These are phyloP conservation scores for Psilocybe cubensis DNA, from an alignment of 768 basidiomycete species.

Conservation along the genomic window DNA sequence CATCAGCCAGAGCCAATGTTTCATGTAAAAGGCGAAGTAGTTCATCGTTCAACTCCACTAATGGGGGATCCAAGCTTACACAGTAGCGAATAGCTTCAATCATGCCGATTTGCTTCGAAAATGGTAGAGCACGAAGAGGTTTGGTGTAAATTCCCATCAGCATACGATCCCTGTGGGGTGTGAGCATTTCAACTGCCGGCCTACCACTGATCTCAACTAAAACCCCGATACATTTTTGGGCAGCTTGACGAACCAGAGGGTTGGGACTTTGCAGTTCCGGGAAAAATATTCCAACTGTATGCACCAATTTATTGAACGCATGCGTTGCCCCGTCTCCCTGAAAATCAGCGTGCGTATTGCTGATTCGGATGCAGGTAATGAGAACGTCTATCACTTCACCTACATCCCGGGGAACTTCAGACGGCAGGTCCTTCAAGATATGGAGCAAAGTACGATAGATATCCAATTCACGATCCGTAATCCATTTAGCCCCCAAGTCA, in stretches of 20 bases:
- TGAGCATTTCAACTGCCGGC: slow-evolving; percentile 77
- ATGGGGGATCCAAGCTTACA: slow-evolving; percentile 84
- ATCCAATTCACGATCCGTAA: slow-evolving; percentile 86
- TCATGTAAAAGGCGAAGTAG: slow-evolving; percentile 90
- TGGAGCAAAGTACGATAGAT: slow-evolving; percentile 89
- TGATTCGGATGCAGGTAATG: slow-evolving; percentile 62
- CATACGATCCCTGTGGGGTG: slow-evolving; percentile 86
- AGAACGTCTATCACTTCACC: slow-evolving; percentile 82
- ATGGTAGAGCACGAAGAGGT: slow-evolving; percentile 92
- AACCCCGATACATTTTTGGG: slow-evolving; percentile 79
- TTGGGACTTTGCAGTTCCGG: slow-evolving; percentile 90
- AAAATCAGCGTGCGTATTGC: slow-evolving; percentile 53
- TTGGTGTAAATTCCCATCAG: slow-evolving; percentile 93
- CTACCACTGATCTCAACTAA: slow-evolving; percentile 75
- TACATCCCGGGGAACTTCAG: slow-evolving; percentile 83
- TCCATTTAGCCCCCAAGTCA: slow-evolving; percentile 76
- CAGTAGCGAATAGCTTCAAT: slow-evolving; percentile 97
- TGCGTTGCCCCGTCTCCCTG: slow-evolving; percentile 43
- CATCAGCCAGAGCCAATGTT: slow-evolving; percentile 93
- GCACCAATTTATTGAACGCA: slow-evolving; percentile 60
- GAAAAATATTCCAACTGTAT: slow-evolving; percentile 82
- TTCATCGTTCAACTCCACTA: slow-evolving; percentile 92
- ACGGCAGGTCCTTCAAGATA: slow-evolving; percentile 92
- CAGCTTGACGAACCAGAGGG: slow-evolving; percentile 80
- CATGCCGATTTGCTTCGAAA: slow-evolving; percentile 96